phyloP scores from a whole-genome alignment of 192 early-diverging fungal species.

The Linnemannia zychae region DNA sequence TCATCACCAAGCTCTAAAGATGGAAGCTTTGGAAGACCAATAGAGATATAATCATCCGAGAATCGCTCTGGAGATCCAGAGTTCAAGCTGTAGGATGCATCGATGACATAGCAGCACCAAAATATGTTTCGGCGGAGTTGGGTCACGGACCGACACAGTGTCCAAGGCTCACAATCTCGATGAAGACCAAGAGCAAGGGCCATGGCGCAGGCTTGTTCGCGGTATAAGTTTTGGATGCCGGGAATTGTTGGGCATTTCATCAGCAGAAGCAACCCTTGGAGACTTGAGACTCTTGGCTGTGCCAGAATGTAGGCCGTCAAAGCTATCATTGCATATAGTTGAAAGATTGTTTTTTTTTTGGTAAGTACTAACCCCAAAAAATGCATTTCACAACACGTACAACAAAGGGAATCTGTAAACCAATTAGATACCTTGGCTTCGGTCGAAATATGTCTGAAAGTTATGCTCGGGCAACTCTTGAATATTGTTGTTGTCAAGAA shows the following conservation, averaged over 20 bases:
- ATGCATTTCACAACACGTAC: no score
- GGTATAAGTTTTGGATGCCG: slow-evolving; percentile 50
- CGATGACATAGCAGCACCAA: slow-evolving; percentile 54
- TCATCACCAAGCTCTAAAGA: slow-evolving; percentile 44
- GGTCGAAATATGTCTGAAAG: slow-evolving; percentile 42
- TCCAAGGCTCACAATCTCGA: slow-evolving; percentile 52
- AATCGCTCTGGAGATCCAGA: slow-evolving; percentile 47
- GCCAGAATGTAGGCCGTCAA: slow-evolving; percentile 43
- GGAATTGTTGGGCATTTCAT: slow-evolving; percentile 53
- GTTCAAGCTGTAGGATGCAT: slow-evolving; percentile 49
- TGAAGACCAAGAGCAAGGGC: slow-evolving; percentile 47
- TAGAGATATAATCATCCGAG: slow-evolving; percentile 50
- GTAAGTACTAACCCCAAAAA: no score
- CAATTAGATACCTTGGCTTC: slow-evolving; percentile 30
- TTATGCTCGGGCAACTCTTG: slow-evolving; percentile 3
- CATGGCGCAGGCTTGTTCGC: slow-evolving; percentile 56
- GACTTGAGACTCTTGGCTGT: slow-evolving; percentile 45
- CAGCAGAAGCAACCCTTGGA: slow-evolving; percentile 41
- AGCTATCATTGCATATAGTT: background rate
- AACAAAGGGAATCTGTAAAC: no score
- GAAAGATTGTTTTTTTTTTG: no score
- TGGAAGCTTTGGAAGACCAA: slow-evolving; percentile 31
- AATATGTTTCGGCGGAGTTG: slow-evolving; percentile 55
- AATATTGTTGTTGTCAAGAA: slow-evolving; percentile 12
- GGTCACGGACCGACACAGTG: slow-evolving; percentile 43